Evolutionary conservation across 495 filamentous ascomycete genomes (phyloP), one percentile per base, ranked within the genome.

Genomic region (Daldinia grandis): DNA sequence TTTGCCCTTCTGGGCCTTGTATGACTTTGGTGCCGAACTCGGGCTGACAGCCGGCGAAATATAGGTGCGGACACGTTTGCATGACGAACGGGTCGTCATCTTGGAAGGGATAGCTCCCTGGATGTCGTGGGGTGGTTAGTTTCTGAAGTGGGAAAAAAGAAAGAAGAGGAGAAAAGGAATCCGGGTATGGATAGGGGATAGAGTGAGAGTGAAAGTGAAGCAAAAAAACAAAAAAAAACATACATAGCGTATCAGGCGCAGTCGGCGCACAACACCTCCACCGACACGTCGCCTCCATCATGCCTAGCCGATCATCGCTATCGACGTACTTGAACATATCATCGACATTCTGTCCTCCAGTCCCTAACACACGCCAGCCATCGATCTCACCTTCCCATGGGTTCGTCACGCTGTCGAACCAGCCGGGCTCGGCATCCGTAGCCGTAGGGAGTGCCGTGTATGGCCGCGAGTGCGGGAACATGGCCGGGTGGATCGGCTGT

Each of bases 61-160:
- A 98, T 49, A 98, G 84, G 67, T 98, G 94, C 2, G 95, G 95
- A 65, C 93, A 97, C 40, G 91, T 81, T 58, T 90, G 86, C 74
- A 88, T 80, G 44, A 98, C 89, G 75, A 97, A 97, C 4, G 91
- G 94, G 74, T 99, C 95, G 51, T 91, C 86, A 38, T 92, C 89
- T 81, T 97, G 92, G 80, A 96, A 98, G 8, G 95, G 95, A 77
- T 98, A 98, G 61, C 91, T 91, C 95, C 94, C 93, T 97, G 1
- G 21, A 12, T 1, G 14, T 67, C 44, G 65, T 78, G 63, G 14
- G 4, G n/a, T 17, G 24, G 56, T 59, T 42, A 59, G 56, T 6
- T 31, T 17, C 4, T 1, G 49, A 27, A 24, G 49, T n/a, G 28
- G 3, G 3, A 25, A 38, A 10, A 76, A 58, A n/a, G n/a, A n/a